A percentile compares a stretch with the other conserved stretches of the same genome.
These are phyloP conservation scores for Penicillium lagena DNA, from an alignment of 495 filamentous ascomycete species.

Conservation along the genomic window DNA sequence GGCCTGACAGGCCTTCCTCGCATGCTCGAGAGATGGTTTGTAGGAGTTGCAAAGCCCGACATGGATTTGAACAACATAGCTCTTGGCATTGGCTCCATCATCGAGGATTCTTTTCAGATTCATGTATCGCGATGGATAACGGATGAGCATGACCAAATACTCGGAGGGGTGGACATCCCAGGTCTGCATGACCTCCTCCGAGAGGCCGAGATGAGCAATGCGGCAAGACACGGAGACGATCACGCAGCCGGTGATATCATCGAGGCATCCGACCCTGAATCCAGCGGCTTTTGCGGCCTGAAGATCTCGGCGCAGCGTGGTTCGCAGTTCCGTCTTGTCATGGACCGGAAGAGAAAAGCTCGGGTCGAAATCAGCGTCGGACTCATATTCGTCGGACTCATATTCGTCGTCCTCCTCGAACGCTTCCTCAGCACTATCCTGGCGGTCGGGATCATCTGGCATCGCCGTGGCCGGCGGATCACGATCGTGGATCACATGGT, in stretches of 20 bases:
- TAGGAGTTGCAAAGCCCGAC: slow-evolving; percentile 44
- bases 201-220: slow-evolving; percentile 65
- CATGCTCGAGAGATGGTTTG: slow-evolving; percentile 35
- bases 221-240: slow-evolving; percentile 58
- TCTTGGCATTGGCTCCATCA: neutral
- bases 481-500: neutral
- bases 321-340: slow-evolving; percentile 9
- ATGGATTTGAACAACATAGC: slow-evolving; percentile 24
- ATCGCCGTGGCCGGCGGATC: too few species aligned
- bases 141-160: slow-evolving; percentile 74
- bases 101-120: slow-evolving; percentile 43
- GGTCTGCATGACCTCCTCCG: slow-evolving; percentile 66
- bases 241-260: slow-evolving; percentile 45
- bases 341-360: slow-evolving; percentile 21
- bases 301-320: slow-evolving; percentile 57
- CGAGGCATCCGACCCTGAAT: slow-evolving; percentile 66
- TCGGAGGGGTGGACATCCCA: slow-evolving; percentile 65
- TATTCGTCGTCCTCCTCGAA: neutral
- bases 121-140: slow-evolving; percentile 54
- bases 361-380: slow-evolving; percentile 16
- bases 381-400: slow-evolving; percentile 3
- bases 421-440: too few species aligned
- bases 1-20: slow-evolving; percentile 43
- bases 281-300: slow-evolving; percentile 54
- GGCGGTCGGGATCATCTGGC: too few species aligned